Conservation (phyloP, 1,139 yeast species). For the Entelexis sorbosivorans region DNA sequence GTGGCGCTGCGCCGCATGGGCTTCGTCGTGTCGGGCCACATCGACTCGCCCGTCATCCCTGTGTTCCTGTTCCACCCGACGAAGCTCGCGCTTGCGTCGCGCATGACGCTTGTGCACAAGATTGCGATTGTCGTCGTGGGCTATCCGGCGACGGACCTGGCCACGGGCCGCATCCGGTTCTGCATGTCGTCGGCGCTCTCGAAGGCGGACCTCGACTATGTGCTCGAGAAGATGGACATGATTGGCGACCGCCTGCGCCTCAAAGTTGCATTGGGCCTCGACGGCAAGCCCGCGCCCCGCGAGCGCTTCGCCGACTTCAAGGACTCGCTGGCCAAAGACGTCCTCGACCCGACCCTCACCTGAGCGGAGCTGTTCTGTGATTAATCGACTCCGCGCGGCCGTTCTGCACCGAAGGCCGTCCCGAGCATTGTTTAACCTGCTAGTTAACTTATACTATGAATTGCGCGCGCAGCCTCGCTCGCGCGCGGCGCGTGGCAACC, state of each 20-base stretch:
- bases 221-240: slow-evolving; percentile 60
- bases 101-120: slow-evolving; percentile 64
- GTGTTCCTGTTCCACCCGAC: slow-evolving; percentile 77
- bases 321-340: slow-evolving; percentile 21
- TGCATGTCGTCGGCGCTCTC: slow-evolving; percentile 89
- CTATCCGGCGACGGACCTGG: slow-evolving; percentile 92
- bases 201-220: slow-evolving; percentile 80
- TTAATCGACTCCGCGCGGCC: background rate
- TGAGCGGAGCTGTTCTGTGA: background rate
- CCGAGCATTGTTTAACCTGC: no score
- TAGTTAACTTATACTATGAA: no score
- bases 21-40: slow-evolving; percentile 86
- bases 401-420: no score
- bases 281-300: slow-evolving; percentile 23
- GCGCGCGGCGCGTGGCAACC: no score
- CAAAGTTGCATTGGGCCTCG: slow-evolving; percentile 20
- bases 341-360: slow-evolving; percentile 18
- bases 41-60: slow-evolving; percentile 94
- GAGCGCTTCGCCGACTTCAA: slow-evolving; percentile 22
- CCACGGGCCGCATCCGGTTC: slow-evolving; percentile 80
- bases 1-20: slow-evolving; percentile 86
- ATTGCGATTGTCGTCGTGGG: slow-evolving; percentile 95
- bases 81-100: slow-evolving; percentile 85
- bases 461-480: no score
- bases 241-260: slow-evolving; percentile 49